These are phyloP conservation scores for Coniosporium tulheliwenetii DNA, from an alignment of 2,329 filamentous ascomycete species.

Conservation along the genomic window DNA sequence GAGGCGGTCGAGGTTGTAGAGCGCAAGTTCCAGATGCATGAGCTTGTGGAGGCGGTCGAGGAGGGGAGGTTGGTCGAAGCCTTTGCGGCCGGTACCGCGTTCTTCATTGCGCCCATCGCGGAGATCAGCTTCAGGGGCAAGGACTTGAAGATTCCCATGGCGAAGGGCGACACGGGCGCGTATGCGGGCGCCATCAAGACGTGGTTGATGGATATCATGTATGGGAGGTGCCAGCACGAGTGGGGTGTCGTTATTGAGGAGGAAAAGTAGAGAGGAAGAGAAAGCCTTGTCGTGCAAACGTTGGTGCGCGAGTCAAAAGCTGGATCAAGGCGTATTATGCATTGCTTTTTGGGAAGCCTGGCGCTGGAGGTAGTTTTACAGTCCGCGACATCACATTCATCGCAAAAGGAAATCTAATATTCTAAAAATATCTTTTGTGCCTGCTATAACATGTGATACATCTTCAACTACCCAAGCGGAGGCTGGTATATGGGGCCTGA, in stretches of 20 bases:
- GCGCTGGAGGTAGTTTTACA: too few relatives aligned
- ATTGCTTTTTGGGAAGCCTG: too few relatives aligned
- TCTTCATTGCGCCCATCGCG: slow-evolving; percentile 31
- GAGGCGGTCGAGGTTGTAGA: slow-evolving; percentile 55
- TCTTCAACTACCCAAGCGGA: too few relatives aligned
- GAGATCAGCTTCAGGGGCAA: slow-evolving; percentile 28
- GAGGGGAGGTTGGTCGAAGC: slow-evolving; percentile 71
- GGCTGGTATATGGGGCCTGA: too few relatives aligned
- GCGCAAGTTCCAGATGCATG: slow-evolving; percentile 66
- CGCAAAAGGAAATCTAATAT: too few relatives aligned
- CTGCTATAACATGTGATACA: too few relatives aligned
- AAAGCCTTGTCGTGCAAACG: too few relatives aligned
- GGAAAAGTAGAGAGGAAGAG: slow-evolving; percentile 3
- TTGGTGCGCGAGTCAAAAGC: too few relatives aligned
- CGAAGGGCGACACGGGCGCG: slow-evolving; percentile 21
- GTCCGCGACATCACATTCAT: too few relatives aligned
- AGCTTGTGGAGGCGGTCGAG: slow-evolving; percentile 53
- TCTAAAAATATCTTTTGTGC: too few relatives aligned
- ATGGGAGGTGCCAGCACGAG: slow-evolving; percentile 27
- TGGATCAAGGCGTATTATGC: too few relatives aligned
- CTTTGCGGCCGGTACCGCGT: slow-evolving; percentile 75
- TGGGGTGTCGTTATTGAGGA: slow-evolving; percentile 31
- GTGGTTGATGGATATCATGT: slow-evolving; percentile 35
- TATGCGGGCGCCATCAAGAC: slow-evolving; percentile 27
- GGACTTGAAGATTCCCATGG: slow-evolving; percentile 26